Evolutionary conservation across 2,329 filamentous ascomycete genomes (phyloP).

Genomic region (Zarea fungicola): DNA sequence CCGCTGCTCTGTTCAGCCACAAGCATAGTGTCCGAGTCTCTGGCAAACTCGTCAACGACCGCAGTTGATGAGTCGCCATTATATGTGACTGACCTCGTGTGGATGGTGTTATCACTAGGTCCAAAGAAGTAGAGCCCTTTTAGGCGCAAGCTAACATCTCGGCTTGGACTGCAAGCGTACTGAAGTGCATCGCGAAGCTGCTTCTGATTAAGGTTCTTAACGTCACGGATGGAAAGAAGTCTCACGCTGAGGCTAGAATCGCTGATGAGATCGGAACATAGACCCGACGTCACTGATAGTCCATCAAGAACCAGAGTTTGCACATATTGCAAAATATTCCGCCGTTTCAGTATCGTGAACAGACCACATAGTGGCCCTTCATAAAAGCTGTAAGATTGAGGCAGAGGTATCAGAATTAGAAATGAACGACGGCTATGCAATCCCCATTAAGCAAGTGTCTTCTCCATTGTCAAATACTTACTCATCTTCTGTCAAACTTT

Average conservation of each 20-base stretch:
- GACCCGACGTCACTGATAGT: slow-evolving; percentile 74
- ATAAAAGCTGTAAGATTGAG: slow-evolving; percentile 65
- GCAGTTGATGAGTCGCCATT: no score
- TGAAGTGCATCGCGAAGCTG: slow-evolving; percentile 72
- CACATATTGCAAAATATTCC: slow-evolving; percentile 54
- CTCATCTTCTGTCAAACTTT: slow-evolving; percentile 77
- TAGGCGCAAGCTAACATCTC: slow-evolving; percentile 65
- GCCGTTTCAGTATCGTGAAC: slow-evolving; percentile 59
- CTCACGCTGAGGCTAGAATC: slow-evolving; percentile 70
- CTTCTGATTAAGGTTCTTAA: slow-evolving; percentile 71
- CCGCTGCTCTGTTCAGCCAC: no score
- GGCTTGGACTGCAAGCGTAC: slow-evolving; percentile 67
- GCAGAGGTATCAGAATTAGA: background rate
- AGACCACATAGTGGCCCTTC: slow-evolving; percentile 70
- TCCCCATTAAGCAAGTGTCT: no score
- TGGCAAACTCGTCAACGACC: no score
- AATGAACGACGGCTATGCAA: no score
- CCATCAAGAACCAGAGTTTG: slow-evolving; percentile 68
- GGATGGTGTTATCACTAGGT: slow-evolving; percentile 36
- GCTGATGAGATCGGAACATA: slow-evolving; percentile 73
- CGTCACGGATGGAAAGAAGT: slow-evolving; percentile 77
- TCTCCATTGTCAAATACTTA: slow-evolving; percentile 25
- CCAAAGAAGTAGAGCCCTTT: slow-evolving; percentile 83
- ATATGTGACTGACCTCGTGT: no score
- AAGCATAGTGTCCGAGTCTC: no score